A percentile compares a stretch with the other conserved stretches of the same genome.
These are phyloP conservation scores for Pichia californica DNA, from an alignment of 805 yeast species.

Conservation along the genomic window DNA sequence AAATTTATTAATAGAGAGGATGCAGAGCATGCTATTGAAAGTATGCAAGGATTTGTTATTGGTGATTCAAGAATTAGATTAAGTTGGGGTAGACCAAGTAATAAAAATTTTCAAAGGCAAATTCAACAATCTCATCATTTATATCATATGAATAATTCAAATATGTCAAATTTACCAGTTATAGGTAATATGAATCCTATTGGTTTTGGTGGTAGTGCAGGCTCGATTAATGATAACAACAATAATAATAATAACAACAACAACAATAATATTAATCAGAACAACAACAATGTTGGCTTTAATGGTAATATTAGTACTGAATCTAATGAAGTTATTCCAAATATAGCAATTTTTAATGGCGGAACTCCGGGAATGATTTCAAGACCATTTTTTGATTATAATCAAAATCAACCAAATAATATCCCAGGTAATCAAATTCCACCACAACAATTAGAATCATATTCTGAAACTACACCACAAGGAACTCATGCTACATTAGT, in stretches of 20 bases:
- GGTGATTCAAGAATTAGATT: constrained; percentile 69
- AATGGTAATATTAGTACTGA: neutral
- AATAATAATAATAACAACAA: neutral
- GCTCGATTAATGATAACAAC: neutral
- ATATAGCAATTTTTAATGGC: constrained; percentile 8
- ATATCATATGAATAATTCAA: neutral
- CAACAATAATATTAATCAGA: neutral
- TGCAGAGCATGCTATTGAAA: constrained; percentile 71
- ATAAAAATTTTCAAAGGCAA: constrained; percentile 16
- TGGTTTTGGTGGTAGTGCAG: neutral
- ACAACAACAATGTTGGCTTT: neutral
- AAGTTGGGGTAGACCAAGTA: constrained; percentile 63
- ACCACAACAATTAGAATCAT: constrained; percentile 2
- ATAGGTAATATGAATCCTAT: neutral
- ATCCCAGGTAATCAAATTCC: constrained; percentile 3
- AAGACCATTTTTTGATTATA: constrained; percentile 20
- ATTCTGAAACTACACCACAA: constrained; percentile 15
- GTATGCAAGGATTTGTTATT: constrained; percentile 72
- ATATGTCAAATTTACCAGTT: neutral
- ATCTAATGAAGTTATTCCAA: constrained; percentile 2
- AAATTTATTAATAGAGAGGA: constrained; percentile 60
- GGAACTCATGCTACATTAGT: constrained; percentile 20
- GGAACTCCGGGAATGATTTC: constrained; percentile 14
- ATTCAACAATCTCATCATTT: neutral
- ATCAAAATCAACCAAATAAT: constrained; percentile 4